These are phyloP conservation scores for Endothia cerciana DNA, from an alignment of 2,329 filamentous ascomycete genomes.

Conservation along the genomic window DNA sequence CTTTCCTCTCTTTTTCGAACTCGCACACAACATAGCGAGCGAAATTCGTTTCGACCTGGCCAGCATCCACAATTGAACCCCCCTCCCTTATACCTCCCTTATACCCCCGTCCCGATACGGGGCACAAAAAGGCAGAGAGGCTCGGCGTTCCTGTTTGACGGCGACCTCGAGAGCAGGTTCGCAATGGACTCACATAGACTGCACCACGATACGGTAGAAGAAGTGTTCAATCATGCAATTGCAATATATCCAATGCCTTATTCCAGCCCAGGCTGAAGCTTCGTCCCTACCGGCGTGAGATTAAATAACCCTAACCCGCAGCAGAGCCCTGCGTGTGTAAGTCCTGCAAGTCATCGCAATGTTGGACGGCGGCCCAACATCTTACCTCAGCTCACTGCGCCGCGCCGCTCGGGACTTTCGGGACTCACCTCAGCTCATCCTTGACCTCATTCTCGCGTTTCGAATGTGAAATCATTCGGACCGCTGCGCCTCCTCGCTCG, in stretches of 20 bases:
- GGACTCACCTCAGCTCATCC: constrained; percentile 6
- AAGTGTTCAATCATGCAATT: neutral
- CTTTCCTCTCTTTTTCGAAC: no score
- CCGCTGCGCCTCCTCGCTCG: neutral
- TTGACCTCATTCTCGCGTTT: neutral
- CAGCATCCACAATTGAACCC: no score
- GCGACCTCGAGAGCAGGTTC: no score
- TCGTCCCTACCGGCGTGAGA: neutral
- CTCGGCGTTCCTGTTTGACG: no score
- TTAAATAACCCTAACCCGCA: constrained; percentile 4
- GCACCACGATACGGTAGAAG: neutral
- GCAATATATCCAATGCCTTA: neutral
- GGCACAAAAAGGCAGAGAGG: no score
- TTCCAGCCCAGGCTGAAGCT: neutral
- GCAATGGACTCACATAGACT: neutral
- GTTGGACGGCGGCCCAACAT: neutral
- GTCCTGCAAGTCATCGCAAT: neutral
- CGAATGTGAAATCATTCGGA: constrained; percentile 1
- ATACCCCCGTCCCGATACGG: no score
- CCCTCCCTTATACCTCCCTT: no score
- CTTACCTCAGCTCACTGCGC: constrained; percentile 9
- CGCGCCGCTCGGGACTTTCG: neutral
- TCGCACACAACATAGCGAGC: no score
- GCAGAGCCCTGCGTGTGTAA: neutral
- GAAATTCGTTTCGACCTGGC: no score